These are phyloP conservation scores for Colletotrichum brevisporum DNA, from an alignment of 2,329 filamentous ascomycete genomes.

Conservation along the genomic window DNA sequence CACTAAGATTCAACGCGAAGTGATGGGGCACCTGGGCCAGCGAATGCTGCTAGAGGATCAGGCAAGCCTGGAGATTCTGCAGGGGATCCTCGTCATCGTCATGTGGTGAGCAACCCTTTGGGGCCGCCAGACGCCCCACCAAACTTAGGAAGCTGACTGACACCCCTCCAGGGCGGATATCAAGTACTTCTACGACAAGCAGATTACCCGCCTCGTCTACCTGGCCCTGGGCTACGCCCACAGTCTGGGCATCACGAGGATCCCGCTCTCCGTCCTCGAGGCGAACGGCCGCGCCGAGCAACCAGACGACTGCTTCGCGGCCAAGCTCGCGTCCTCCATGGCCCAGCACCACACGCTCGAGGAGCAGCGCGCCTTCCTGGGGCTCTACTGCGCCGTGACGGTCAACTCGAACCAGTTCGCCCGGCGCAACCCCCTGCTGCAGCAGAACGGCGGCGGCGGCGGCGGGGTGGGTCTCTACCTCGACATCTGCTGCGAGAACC, in stretches of 20 bases:
- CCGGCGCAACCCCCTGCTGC: conserved; percentile 50
- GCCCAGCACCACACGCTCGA: conserved; percentile 47
- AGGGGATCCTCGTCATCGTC: conserved; percentile 61
- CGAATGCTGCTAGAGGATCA: conserved; percentile 58
- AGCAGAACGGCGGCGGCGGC: conserved; percentile 29
- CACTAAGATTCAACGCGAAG: conserved; percentile 57
- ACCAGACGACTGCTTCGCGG: conserved; percentile 31
- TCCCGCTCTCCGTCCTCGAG: conserved; percentile 33
- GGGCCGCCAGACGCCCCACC: neutral
- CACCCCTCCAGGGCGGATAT: conserved; percentile 50
- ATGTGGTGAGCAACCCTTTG: conserved; percentile 55
- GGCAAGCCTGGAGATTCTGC: conserved; percentile 58
- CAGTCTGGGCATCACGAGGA: conserved; percentile 53
- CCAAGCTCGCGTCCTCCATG: conserved; percentile 2
- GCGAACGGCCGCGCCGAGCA: neutral
- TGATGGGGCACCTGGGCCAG: conserved; percentile 58
- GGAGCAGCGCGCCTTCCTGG: conserved; percentile 55
- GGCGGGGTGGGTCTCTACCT: conserved; percentile 44
- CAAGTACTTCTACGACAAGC: conserved; percentile 52
- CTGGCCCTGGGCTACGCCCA: conserved; percentile 58
- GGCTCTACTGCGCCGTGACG: conserved; percentile 44
- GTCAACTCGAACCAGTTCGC: conserved; percentile 54
- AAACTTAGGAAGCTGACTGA: conserved; percentile 3
- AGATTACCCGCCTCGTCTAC: conserved; percentile 55
- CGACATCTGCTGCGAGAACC: conserved; percentile 50